Percentiles rank a stretch among this genome's conserved stretches.
Evolutionary conservation across 2,329 filamentous ascomycete genomes (phyloP).

Genomic region (Monascus ruber): DNA sequence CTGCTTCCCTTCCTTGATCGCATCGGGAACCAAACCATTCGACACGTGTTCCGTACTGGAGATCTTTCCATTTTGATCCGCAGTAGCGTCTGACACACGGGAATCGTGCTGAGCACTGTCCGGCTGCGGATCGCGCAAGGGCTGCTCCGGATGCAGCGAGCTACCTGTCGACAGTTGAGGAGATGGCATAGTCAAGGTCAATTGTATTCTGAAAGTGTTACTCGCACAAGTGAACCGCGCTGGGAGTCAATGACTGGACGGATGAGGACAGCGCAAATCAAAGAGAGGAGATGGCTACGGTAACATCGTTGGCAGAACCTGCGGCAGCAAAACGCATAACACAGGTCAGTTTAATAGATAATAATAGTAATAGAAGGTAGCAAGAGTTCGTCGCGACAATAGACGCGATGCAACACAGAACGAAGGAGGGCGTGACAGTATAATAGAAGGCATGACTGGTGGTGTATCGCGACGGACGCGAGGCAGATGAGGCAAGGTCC

Average conservation of each 20-base stretch:
- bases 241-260: neutral
- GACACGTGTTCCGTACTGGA: conserved; percentile 12
- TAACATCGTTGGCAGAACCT: conserved; percentile 20
- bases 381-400: conserved; percentile 6
- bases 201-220: conserved; percentile 4
- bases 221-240: conserved; percentile 10
- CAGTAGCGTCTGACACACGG: conserved; percentile 10
- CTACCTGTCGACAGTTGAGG: conserved; percentile 17
- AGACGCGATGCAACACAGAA: conserved; percentile 3
- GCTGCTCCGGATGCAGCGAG: conserved; percentile 13
- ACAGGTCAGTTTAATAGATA: too few relatives aligned
- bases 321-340: conserved; percentile 2
- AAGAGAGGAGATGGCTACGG: conserved; percentile 10
- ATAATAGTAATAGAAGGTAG: conserved; percentile 1
- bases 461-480: conserved; percentile 1
- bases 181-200: conserved; percentile 20
- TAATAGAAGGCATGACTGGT: neutral
- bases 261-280: neutral
- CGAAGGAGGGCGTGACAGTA: conserved; percentile 4
- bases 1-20: conserved; percentile 48
- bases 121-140: conserved; percentile 12
- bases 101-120: conserved; percentile 15
- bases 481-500: conserved; percentile 4
- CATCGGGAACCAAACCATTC: conserved; percentile 22
- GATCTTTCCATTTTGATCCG: conserved; percentile 11